Evolutionary conservation across 108 stramenopile genomes (phyloP), one percentile per base, ranked within the genome.

Genomic region (Pseudonitzschia pungens): DNA sequence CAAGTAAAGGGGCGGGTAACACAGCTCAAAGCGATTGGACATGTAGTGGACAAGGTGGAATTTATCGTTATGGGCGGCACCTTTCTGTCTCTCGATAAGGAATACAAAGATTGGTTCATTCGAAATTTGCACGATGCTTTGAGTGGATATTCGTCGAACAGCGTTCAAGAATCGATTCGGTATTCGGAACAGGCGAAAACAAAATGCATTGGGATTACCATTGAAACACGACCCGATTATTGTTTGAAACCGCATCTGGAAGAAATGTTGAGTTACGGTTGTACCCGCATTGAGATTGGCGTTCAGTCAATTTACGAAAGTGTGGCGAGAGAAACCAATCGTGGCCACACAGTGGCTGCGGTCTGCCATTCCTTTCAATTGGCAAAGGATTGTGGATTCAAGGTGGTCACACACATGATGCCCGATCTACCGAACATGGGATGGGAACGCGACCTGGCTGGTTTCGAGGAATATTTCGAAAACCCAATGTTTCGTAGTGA

Each of bases 321-420:
- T 64, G 92, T 99, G 14, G 95, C 96, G 18, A 69, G 93, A 56
- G 96, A 97, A 73, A 97, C 96, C 59, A 99, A 96, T 84, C 92
- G 98, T 6, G 98, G 96, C 20, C 97, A 97, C 84, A 96, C 92
- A 18, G 94, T 96, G 11, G 90, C 81, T 21, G 96, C 94, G 22
- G 96, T 97, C 12, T 87, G 83, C 57, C 88, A 94, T 78, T 96
- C 96, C 43, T 96, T 98, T 77, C 92, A 92, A 60, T 71, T 98
- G 54, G 95, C 95, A 41, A 97, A 97, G 75, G 97, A 99, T 75
- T 96, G 93, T 72, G 96, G 96, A 4, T 99, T 95, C 90, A 94
- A 98, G 83, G 96, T 99, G 41, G 98, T 97, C 22, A 92, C 91
- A 15, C 98, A 99, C 77, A 92, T 99, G 88, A 99, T 99, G 98